Evolutionary conservation across 169 alveolate species (phyloP).

Genomic region (Plasmodium coatneyi): DNA sequence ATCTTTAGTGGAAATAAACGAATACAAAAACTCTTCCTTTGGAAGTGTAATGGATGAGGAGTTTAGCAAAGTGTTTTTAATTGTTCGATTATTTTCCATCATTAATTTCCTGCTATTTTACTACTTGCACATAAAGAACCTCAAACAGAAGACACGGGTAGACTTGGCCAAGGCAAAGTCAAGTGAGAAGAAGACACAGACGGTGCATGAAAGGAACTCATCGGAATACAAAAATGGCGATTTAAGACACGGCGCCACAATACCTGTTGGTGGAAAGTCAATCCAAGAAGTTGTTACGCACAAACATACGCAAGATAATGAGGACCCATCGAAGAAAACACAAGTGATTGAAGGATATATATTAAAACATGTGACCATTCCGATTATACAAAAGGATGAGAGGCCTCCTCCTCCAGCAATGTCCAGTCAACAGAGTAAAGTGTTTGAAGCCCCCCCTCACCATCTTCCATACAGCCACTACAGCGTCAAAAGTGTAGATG

Average conservation of each 20-base stretch:
- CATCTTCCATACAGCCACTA: constrained; percentile 24
- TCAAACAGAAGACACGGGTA: background rate
- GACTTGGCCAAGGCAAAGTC: background rate
- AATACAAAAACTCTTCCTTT: background rate
- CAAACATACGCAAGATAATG: background rate
- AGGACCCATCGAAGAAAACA: background rate
- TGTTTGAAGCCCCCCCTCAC: background rate
- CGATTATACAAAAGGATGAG: constrained; percentile 41
- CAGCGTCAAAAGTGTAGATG: background rate
- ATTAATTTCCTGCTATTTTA: constrained; percentile 17
- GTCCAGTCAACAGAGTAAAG: background rate
- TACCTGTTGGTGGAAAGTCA: background rate
- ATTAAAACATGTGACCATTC: constrained; percentile 27
- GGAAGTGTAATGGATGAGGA: background rate
- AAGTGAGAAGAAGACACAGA: background rate
- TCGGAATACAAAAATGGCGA: background rate
- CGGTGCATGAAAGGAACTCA: background rate
- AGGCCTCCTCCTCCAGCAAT: background rate
- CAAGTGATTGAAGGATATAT: constrained; percentile 11
- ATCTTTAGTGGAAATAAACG: constrained; percentile 9
- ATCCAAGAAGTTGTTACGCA: background rate
- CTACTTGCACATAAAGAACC: constrained; percentile 5
- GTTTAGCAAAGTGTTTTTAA: constrained; percentile 36
- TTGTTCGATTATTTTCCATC: constrained; percentile 19
- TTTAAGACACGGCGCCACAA: background rate